Base-by-base conservation (phyloP, 345 rosid genomes). In the Fremontodendron californicum region DNA sequence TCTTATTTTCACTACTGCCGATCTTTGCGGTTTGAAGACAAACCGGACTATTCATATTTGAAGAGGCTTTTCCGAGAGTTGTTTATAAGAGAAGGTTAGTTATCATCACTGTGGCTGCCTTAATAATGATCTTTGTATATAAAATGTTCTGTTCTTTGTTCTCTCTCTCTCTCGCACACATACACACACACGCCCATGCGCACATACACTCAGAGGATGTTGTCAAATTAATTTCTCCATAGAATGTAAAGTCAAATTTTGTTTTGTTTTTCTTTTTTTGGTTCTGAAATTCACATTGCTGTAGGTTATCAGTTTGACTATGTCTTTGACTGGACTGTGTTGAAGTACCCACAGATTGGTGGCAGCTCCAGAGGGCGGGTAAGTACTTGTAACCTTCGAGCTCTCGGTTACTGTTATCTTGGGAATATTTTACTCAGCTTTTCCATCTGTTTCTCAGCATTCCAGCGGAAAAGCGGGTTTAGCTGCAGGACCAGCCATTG, bases 281-380 rank as follows among this genome's bases (percentile, higher is more conserved):
- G 66, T 31, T 35, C 68, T 58, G 13, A 49, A 39, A 69, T 49
- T 43, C n/a, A 27, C 54, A 31, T 73, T 74, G 25, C 45, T 84
- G 78, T 86, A 92, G 94, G 97, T 80, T 89, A 89, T 83, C 93
- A 92, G 76, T 90, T 89, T 84, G 97, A 92, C 73, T 88, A 89
- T 86, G 92, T 92, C 58, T 92, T 92, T 75, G 95, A 92, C 79
- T 90, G 97, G 97, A 92, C 97, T 75, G 87, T 89, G 18, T 81
- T 92, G 83, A 89, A 92, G 85, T 87, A 92, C 79, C 95, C 97
- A 76, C 93, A 92, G 74, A 83, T 89, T 70, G 78, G 92, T 80
- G 75, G 90, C 72, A 84, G 92, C 78, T 82, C 95, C 31, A 89
- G 90, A 75, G 92, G 82, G 79, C 84, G 89, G 87, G 97, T 92